Evolutionary conservation across 306 rosid genomes (phyloP).

Genomic region (Malus fusca): DNA sequence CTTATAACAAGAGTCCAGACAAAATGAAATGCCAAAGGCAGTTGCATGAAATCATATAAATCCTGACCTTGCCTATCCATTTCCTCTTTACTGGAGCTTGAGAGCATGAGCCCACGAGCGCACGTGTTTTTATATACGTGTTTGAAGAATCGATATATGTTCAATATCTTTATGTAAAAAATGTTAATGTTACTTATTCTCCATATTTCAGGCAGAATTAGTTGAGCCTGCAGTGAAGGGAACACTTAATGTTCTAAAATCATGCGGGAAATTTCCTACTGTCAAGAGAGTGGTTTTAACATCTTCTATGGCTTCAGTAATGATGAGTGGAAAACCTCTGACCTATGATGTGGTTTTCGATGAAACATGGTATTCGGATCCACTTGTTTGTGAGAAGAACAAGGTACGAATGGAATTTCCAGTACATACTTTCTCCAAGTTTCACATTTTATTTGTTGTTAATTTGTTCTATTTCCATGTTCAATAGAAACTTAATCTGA

Average conservation of each 20-base stretch:
- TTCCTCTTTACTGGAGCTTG: not conserved
- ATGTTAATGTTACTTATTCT: not conserved
- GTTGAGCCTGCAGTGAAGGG: slow-evolving; percentile 28
- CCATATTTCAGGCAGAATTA: slow-evolving; percentile 8
- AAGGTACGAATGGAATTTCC: not conserved
- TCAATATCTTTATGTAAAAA: not conserved
- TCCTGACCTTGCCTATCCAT: not conserved
- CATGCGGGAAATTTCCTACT: too few relatives aligned
- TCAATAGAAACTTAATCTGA: not conserved
- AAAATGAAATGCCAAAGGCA: too few relatives aligned
- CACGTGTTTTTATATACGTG: too few relatives aligned
- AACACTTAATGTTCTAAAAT: too few relatives aligned
- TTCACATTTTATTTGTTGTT: not conserved
- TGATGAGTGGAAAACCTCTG: not conserved
- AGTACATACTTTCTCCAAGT: not conserved
- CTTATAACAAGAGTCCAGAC: too few relatives aligned
- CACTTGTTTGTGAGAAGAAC: not conserved
- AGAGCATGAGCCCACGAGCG: not conserved
- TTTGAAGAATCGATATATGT: not conserved
- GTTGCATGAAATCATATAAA: not conserved
- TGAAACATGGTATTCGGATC: slow-evolving; percentile 30
- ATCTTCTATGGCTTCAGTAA: not conserved
- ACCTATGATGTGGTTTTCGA: slow-evolving; percentile 9
- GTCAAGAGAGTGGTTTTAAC: too few relatives aligned
- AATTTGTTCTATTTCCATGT: not conserved